Conservation (phyloP, 805 yeast species). For the Torulaspora microellipsoides region DNA sequence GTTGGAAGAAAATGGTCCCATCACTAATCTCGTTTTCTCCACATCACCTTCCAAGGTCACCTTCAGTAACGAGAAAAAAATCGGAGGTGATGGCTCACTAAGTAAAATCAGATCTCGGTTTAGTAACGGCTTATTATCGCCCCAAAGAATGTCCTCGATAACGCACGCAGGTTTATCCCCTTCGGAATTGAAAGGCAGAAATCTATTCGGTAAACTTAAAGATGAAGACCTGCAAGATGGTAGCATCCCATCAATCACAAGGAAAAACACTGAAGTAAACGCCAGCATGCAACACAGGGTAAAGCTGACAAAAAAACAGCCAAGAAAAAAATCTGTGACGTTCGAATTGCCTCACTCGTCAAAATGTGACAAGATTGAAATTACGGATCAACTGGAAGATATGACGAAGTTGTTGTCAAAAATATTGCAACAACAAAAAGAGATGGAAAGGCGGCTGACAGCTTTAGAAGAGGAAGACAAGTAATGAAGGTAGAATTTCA, state of each 20-base stretch:
- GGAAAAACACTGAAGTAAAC: constrained; percentile 2
- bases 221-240: constrained; percentile 8
- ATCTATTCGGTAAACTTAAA: constrained; percentile 16
- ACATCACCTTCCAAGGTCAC: constrained; percentile 29
- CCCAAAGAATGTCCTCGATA: constrained; percentile 13
- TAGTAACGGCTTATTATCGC: constrained; percentile 23
- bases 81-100: constrained; percentile 31
- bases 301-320: constrained; percentile 18
- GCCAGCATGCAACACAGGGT: constrained; percentile 5
- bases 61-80: constrained; percentile 28
- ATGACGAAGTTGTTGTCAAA: constrained; percentile 12
- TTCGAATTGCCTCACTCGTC: constrained; percentile 24
- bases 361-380: constrained; percentile 6
- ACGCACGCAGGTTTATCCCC: neutral
- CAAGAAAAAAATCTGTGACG: constrained; percentile 27
- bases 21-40: constrained; percentile 26
- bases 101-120: constrained; percentile 31
- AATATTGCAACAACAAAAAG: constrained; percentile 16
- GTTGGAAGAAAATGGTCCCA: constrained; percentile 14
- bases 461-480: constrained; percentile 3
- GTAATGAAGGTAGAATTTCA: neutral
- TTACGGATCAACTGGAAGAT: constrained; percentile 7
- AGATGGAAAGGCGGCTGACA: constrained; percentile 12
- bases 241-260: neutral
- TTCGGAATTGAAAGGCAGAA: constrained; percentile 9